Base-by-base conservation (phyloP, 2,329 filamentous ascomycete species). In the Fusarium algeriense region DNA sequence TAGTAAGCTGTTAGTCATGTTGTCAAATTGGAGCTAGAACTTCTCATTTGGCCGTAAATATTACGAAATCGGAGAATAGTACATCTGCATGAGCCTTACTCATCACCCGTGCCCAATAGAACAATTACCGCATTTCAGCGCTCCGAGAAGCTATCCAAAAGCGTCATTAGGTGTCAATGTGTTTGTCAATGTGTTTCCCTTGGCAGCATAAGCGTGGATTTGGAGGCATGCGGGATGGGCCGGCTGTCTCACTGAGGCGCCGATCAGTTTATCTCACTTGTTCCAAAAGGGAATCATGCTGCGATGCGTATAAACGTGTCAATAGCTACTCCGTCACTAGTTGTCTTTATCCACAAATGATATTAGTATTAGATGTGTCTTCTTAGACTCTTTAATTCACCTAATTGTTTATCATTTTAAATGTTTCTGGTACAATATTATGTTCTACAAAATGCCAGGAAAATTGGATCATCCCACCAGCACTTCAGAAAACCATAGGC, bases 111-210 rank as follows among this genome's bases (percentile, higher is more conserved):
- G 28, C 13, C 10, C 14, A 11, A 3, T 26, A 11, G 9, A 26
- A 34, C n/a, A 26, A 55, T 55, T 26, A 14, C 12, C 9, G 23
- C 38, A 34, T 46, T 12, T 12, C 5, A 46, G 2, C n/a, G 7
- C 3, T 23, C 37, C 12, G 12, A 26, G 15, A 10, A 19, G 17
- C n/a, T 26, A 13, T 12, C n/a, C 11, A 6, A n/a, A 34, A 26
- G 2, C 7, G 17, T 34, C 6, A 9, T 1, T 1, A 14, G 19
- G 38, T 11, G 5, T 26, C 6, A 10, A 5, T 26, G 1, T 23
- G 23, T 23, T 23, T 23, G 23, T 5, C 23, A 9, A 6, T 26
- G 4, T 15, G 30, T 1, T 14, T 32, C 5, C 44, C 28, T 55
- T 55, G 38, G 52, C 52, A 8, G 38, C 20, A 46, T n/a, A 46